Percentiles rank a stretch among this genome's conserved stretches.
Conservation (phyloP, 2,329 filamentous ascomycete genomes). For the Eutypella sp. region DNA sequence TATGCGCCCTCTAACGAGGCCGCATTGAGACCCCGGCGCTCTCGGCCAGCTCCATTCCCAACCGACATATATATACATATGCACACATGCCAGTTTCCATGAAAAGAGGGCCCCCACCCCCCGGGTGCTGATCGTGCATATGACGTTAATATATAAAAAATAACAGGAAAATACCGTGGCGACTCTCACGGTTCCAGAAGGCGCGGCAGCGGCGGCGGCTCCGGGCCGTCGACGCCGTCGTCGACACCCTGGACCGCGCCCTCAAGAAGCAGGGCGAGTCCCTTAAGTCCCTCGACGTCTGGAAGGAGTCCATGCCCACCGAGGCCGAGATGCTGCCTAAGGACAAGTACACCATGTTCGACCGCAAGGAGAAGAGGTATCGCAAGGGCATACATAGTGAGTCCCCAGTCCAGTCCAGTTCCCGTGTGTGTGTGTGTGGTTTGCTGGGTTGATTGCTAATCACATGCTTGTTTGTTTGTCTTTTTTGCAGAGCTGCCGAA, state of each 20-base stretch:
- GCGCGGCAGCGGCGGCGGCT: slow-evolving; percentile 78
- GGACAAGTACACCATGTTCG: slow-evolving; percentile 98
- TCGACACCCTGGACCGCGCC: slow-evolving; percentile 75
- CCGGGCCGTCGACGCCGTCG: slow-evolving; percentile 79
- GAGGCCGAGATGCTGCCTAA: slow-evolving; percentile 92
- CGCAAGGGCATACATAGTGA: slow-evolving; percentile 96
- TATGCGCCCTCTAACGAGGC: background rate
- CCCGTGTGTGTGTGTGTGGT: background rate
- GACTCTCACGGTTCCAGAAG: slow-evolving; percentile 88
- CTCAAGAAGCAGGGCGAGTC: slow-evolving; percentile 68
- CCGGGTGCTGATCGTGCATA: too few species aligned
- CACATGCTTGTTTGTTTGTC: slow-evolving; percentile 6
- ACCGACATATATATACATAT: background rate
- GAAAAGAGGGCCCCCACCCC: background rate
- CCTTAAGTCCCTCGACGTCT: slow-evolving; percentile 75
- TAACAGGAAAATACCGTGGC: slow-evolving; percentile 93
- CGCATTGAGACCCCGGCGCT: background rate
- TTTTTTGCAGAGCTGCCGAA: slow-evolving; percentile 64
- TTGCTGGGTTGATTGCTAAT: too few species aligned
- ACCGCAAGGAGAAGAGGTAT: slow-evolving; percentile 91
- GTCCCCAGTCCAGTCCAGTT: too few species aligned
- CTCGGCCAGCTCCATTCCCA: background rate
- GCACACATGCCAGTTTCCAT: background rate
- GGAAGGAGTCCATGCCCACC: slow-evolving; percentile 93
- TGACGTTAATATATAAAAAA: too few species aligned